Conservation (phyloP, 192 early-diverging fungal species). For the Martensiomyces pterosporus region DNA sequence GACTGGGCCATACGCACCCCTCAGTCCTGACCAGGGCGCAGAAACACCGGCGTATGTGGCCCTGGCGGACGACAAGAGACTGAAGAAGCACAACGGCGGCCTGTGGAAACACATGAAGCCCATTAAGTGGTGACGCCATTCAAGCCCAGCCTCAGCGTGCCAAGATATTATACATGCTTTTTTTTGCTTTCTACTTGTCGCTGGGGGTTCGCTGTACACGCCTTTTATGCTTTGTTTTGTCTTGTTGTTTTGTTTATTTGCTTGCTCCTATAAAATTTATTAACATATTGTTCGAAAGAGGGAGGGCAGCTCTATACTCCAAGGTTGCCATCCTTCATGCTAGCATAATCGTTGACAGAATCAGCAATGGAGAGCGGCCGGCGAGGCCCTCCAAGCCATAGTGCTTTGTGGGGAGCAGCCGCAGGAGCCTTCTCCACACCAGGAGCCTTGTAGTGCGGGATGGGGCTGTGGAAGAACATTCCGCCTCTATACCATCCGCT, state of each 20-base stretch:
- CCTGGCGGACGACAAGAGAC: constrained; percentile 27
- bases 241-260: too few relatives aligned
- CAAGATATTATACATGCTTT: too few relatives aligned
- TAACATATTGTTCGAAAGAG: too few relatives aligned
- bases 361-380: not conserved
- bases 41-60: constrained; percentile 46
- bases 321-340: not conserved
- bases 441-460: not conserved
- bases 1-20: constrained; percentile 41
- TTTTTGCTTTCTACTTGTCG: too few relatives aligned
- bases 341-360: not conserved
- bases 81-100: constrained; percentile 35
- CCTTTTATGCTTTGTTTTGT: too few relatives aligned
- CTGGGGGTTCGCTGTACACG: too few relatives aligned
- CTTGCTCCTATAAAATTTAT: too few relatives aligned
- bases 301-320: not conserved
- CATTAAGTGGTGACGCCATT: constrained; percentile 30
- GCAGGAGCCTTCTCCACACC: too few relatives aligned
- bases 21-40: constrained; percentile 42
- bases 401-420: not conserved
- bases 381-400: not conserved
- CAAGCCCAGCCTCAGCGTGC: too few relatives aligned
- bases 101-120: constrained; percentile 45
- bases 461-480: not conserved
- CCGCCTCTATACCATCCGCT: not conserved